Evolutionary conservation across 768 basidiomycete species (phyloP).

Genomic region (Lactarius tabidus): DNA sequence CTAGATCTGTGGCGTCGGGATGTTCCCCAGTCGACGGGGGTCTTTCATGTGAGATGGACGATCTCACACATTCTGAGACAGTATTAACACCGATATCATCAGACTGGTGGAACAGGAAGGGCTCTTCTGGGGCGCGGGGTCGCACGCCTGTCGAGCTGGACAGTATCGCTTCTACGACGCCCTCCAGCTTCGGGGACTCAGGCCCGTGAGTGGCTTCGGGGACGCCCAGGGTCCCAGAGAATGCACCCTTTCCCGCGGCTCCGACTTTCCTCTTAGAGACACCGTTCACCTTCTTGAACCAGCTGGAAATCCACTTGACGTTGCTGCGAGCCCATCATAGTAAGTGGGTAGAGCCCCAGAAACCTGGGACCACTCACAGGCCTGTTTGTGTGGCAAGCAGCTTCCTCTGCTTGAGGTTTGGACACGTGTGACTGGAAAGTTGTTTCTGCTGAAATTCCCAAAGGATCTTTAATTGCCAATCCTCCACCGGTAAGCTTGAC

Average conservation of each 20-base stretch:
- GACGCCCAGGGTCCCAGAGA: background rate
- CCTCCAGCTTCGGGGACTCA: background rate
- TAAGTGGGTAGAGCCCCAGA: background rate
- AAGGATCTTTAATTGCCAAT: slow-evolving; percentile 21
- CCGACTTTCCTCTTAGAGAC: slow-evolving; percentile 3
- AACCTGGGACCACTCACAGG: slow-evolving; percentile 15
- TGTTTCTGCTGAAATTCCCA: slow-evolving; percentile 14
- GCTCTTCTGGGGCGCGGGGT: background rate
- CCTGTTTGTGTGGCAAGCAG: slow-evolving; percentile 20
- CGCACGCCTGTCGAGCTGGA: background rate
- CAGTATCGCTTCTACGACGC: background rate
- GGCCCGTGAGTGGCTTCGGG: background rate
- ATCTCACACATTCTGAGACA: background rate
- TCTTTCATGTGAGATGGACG: background rate
- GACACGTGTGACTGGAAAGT: background rate
- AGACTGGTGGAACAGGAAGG: background rate
- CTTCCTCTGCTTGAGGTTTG: slow-evolving; percentile 16
- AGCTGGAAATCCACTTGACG: slow-evolving; percentile 21
- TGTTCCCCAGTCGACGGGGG: background rate
- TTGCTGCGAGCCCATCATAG: slow-evolving; percentile 9
- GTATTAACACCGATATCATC: background rate
- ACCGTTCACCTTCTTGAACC: slow-evolving; percentile 18
- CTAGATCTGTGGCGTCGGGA: background rate
- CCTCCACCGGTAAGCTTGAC: slow-evolving; percentile 5
- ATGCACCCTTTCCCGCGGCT: background rate